Base-by-base conservation (phyloP, 2,329 filamentous ascomycete species). In the Aspergillus sp. region DNA sequence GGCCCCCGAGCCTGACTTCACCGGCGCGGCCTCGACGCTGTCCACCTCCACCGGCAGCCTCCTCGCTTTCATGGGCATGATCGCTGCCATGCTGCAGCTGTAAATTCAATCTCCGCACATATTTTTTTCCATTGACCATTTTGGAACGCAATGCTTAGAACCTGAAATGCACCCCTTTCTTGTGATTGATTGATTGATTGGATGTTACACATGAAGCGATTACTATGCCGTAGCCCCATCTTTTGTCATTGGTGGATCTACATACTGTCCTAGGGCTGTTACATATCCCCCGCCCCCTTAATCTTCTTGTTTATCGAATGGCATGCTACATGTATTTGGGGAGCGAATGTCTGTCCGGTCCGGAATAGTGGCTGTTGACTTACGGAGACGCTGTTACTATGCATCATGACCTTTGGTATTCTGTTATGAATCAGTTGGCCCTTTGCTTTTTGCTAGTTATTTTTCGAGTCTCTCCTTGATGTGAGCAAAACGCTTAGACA, bases 61-160 rank as follows among this genome's bases (percentile, higher is more conserved):
- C 9, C 19, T 63, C 45, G 53, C 63, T 17, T n/a, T 63, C 30
- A 19, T 68, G n/a, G 64, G 63, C 52, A 49, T 75, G 60, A 47
- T 74, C 46, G 62, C 68, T 51, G 70, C 71, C 45, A 66, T 75
- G 66, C 54, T 76, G 49, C 71, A 73, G 66, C 63, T 76, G 59
- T 75, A 69, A 69, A 53, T 51, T 54, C 34, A n/a, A 7, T 46
- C n/a, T 50, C 23, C 11, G 11, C 47, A 30, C 45, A 38, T 41
- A 25, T 25, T 23, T 47, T 25, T 23, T 30, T 7, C n/a, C 19
- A 19, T 19, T 19, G 11, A 41, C n/a, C 31, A 9, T 53, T 28
- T 46, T 17, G 30, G 43, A 34, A 30, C 17, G 28, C 47, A 17
- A 30, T 57, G 34, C 48, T 51, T 38, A 51, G 43, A 57, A 43